These are phyloP conservation scores for Teratosphaeria pseudoeucalypti DNA, from an alignment of 2,329 filamentous ascomycete genomes.

Conservation along the genomic window DNA sequence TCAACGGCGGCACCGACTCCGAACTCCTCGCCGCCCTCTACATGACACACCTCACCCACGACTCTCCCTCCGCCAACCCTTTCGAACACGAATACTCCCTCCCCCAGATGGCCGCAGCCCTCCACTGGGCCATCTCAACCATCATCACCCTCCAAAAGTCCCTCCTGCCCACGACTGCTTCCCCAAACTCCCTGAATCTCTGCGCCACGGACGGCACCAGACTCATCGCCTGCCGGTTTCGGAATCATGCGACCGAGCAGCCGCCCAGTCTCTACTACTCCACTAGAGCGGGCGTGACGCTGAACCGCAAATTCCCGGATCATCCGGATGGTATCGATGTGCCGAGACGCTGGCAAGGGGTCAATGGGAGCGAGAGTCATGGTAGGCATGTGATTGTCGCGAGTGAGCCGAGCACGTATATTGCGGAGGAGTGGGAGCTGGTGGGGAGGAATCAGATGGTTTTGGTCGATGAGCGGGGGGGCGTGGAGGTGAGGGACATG, in stretches of 20 bases:
- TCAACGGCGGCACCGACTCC: constrained; percentile 43
- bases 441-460: constrained; percentile 39
- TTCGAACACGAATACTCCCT: constrained; percentile 32
- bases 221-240: constrained; percentile 42
- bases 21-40: constrained; percentile 42
- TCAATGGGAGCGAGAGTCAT: constrained; percentile 28
- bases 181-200: constrained; percentile 43
- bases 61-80: not conserved
- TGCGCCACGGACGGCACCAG: constrained; percentile 41
- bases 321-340: constrained; percentile 34
- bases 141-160: constrained; percentile 37
- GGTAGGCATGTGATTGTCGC: constrained; percentile 45
- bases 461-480: constrained; percentile 29
- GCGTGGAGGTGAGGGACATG: constrained; percentile 29
- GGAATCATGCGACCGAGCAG: constrained; percentile 42
- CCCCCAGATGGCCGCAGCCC: constrained; percentile 34
- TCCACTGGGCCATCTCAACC: constrained; percentile 33
- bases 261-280: constrained; percentile 44
- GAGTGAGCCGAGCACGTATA: constrained; percentile 45
- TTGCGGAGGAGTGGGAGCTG: constrained; percentile 41
- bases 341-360: constrained; percentile 20
- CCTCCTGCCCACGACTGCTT: constrained; percentile 29
- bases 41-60: constrained; percentile 35
- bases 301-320: constrained; percentile 44
- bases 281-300: constrained; percentile 37